phyloP scores from a whole-genome alignment of 192 early-diverging fungal species.

The Rhizoclosmatium sp. region DNA sequence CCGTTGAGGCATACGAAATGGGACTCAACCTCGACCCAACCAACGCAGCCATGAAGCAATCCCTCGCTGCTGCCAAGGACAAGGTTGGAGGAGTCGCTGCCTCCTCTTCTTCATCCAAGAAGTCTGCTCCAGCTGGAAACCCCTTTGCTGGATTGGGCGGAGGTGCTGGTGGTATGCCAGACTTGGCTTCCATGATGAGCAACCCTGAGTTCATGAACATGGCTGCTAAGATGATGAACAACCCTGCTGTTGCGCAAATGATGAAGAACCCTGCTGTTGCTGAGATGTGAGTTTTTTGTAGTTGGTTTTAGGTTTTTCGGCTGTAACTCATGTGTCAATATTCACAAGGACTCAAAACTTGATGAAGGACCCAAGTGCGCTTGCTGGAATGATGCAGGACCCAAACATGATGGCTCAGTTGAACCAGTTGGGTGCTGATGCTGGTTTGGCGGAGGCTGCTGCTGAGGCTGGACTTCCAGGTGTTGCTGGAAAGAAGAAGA shows the following conservation, averaged over 20 bases:
- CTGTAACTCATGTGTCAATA: not conserved
- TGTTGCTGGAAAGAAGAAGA: constrained; percentile 11
- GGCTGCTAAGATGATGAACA: constrained; percentile 52
- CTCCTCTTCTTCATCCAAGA: constrained; percentile 12
- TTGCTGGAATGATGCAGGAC: constrained; percentile 74
- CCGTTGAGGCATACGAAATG: constrained; percentile 89
- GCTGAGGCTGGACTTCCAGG: not conserved
- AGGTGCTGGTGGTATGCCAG: constrained; percentile 66
- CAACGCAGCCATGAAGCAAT: constrained; percentile 84
- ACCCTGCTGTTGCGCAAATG: constrained; percentile 45
- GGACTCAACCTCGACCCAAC: constrained; percentile 78
- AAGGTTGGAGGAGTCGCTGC: constrained; percentile 39
- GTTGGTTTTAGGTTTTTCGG: not conserved
- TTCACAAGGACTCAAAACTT: constrained; percentile 74
- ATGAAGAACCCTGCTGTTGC: constrained; percentile 82
- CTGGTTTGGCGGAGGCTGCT: not conserved
- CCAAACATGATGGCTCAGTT: constrained; percentile 58
- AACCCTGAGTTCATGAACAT: constrained; percentile 97
- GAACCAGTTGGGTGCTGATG: not conserved
- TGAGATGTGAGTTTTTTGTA: constrained; percentile 51
- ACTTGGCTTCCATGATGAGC: constrained; percentile 82
- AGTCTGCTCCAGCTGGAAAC: constrained; percentile 39
- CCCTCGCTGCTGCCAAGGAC: constrained; percentile 73
- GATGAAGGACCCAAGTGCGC: constrained; percentile 72
- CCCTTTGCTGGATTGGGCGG: constrained; percentile 64